Evolutionary conservation across 31 red algal genomes (phyloP), one percentile per base, ranked within the genome.

Genomic region (Asparagopsis taxiformis): DNA sequence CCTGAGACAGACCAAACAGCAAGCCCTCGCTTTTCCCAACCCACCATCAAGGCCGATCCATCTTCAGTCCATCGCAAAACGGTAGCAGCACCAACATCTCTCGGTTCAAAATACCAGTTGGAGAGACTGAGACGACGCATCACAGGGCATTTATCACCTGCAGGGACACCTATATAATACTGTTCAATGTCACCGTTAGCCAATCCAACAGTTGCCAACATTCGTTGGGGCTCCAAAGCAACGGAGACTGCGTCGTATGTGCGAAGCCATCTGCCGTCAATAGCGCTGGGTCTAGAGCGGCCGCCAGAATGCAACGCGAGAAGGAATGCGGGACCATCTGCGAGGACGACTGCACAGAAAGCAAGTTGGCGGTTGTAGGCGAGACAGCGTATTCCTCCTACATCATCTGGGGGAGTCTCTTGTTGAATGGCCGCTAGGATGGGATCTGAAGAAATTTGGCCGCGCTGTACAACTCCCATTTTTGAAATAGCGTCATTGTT

Each of bases 1-100:
- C 95, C 95, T 26, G 72, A 77, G 22, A 80, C 73, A 13, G 85
- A 91, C 95, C 95, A 98, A 3, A 98, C 75, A 19, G 87, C 90
- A 32, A 98, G 32, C 28, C 95, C 95, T 21, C 61, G 39, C 29
- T 84, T 76, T 29, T 84, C 82, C 91, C 91, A 98, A 10, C 90
- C 90, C 38, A 98, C 85, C 19, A 89, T 70, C 25, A 98, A 53
- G 4, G 82, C 89, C 10, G 72, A 63, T 3, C 95, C 95, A 71
- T 98, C 91, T 2, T 85, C 64, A 41, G 88, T 79, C 95, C 95
- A 98, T 13, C 77, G 60, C 22, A 98, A 34, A 3, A 63, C 79
- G n/a, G 31, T 50, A 21, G 86, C 90, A 20, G 51, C 59, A 21
- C 90, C 86, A 0, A 88, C 79, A 38, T 91, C 90, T 21, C 56